Conservation (phyloP, 2,329 filamentous ascomycete genomes). For the Graphilbum ipis-grandicollis region DNA sequence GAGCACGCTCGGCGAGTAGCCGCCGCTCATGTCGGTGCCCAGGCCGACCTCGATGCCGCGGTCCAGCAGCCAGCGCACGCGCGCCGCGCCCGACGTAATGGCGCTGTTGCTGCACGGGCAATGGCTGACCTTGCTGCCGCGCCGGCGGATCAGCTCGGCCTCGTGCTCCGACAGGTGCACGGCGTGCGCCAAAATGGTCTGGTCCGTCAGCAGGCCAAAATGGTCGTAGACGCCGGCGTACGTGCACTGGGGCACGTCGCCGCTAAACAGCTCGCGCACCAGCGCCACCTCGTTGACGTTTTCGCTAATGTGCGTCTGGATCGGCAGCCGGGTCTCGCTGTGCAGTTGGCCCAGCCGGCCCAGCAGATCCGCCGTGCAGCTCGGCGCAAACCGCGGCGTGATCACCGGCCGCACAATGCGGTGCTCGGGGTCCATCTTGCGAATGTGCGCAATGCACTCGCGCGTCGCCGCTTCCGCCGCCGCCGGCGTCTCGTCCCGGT, state of each 20-base stretch:
- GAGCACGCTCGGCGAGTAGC: constrained; percentile 66
- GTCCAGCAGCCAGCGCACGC: constrained; percentile 57
- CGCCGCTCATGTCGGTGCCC: constrained; percentile 82
- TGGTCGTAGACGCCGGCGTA: constrained; percentile 73
- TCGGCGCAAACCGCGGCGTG: constrained; percentile 53
- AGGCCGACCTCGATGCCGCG: constrained; percentile 64
- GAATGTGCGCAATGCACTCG: constrained; percentile 47
- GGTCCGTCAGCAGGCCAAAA: constrained; percentile 47
- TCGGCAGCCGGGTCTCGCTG: constrained; percentile 40
- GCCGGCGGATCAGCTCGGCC: constrained; percentile 39
- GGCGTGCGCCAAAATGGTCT: constrained; percentile 73
- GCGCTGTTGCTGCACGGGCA: constrained; percentile 79
- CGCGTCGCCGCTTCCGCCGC: constrained; percentile 37
- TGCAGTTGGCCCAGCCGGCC: constrained; percentile 46
- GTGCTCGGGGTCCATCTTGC: constrained; percentile 44
- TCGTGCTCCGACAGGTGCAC: constrained; percentile 59
- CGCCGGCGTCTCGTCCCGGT: constrained; percentile 53
- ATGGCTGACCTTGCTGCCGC: constrained; percentile 56
- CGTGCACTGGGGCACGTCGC: constrained; percentile 17
- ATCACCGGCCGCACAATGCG: constrained; percentile 61
- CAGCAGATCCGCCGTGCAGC: constrained; percentile 44
- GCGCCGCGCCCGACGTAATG: constrained; percentile 62
- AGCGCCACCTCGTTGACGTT: constrained; percentile 58
- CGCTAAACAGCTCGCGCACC: constrained; percentile 52
- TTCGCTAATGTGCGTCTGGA: constrained; percentile 85